Conservation (phyloP, 306 rosid genomes). For the Cicer yamashitae region DNA sequence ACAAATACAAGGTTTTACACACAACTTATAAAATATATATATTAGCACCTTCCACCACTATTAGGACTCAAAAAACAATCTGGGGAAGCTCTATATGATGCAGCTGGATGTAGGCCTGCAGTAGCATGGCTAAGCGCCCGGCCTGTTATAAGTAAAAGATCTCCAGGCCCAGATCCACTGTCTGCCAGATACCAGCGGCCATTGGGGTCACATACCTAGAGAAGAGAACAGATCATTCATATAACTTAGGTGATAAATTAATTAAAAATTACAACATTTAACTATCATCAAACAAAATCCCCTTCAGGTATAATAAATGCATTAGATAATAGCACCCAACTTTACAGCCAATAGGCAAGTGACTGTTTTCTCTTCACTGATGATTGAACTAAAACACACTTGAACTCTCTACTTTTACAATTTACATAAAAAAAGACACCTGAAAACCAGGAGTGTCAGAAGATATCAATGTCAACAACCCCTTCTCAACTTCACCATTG, state of each 20-base stretch:
- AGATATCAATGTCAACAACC: slow-evolving; percentile 83
- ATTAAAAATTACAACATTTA: slow-evolving; percentile 22
- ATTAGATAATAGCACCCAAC: not conserved
- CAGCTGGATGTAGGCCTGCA: slow-evolving; percentile 90
- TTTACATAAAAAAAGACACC: slow-evolving; percentile 60
- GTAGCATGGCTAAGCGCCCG: slow-evolving; percentile 93
- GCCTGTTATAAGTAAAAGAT: slow-evolving; percentile 90
- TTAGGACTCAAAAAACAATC: slow-evolving; percentile 63
- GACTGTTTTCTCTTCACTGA: not conserved
- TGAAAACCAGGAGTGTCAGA: slow-evolving; percentile 93
- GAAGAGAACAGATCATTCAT: slow-evolving; percentile 43
- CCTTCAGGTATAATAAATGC: slow-evolving; percentile 10
- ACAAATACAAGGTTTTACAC: slow-evolving; percentile 21
- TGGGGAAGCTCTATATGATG: slow-evolving; percentile 76
- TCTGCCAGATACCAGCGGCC: slow-evolving; percentile 98
- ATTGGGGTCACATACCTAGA: slow-evolving; percentile 86
- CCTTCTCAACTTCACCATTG: slow-evolving; percentile 91
- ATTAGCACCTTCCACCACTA: slow-evolving; percentile 70
- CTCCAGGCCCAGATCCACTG: slow-evolving; percentile 76
- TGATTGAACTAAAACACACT: slow-evolving; percentile 17
- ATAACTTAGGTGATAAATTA: slow-evolving; percentile 6
- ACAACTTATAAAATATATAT: slow-evolving; percentile 1
- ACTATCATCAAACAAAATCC: slow-evolving; percentile 14
- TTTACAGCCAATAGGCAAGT: not conserved
- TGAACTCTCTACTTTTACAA: slow-evolving; percentile 34